Conservation (phyloP, 169 alveolate species). For the Plasmodium fragile region DNA sequence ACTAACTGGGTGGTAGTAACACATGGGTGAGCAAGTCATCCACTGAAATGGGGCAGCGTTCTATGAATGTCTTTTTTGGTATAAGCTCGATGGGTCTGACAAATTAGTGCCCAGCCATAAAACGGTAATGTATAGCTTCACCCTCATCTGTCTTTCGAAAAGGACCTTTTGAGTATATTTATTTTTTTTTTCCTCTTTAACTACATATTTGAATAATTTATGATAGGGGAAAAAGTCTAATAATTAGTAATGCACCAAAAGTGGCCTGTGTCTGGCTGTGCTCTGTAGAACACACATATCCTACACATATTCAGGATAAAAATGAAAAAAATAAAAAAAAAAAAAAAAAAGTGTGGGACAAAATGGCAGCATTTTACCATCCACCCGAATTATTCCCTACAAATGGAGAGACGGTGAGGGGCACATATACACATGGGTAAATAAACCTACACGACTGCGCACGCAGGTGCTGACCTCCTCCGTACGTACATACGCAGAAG, state of each 20-base stretch:
- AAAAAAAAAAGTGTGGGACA: not conserved
- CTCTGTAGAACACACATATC: slow-evolving; percentile 1
- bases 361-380: not conserved
- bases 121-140: not conserved
- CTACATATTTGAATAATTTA: not conserved
- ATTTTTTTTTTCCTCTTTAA: not conserved
- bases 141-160: not conserved
- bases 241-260: not conserved
- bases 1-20: not conserved
- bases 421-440: not conserved
- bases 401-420: not conserved
- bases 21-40: not conserved
- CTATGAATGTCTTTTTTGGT: too few species aligned
- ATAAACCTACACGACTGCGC: not conserved
- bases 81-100: not conserved
- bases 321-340: not conserved
- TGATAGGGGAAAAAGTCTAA: not conserved
- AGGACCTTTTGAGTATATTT: not conserved
- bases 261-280: not conserved
- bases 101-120: not conserved
- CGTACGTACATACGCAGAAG: not conserved
- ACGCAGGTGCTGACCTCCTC: not conserved
- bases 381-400: not conserved
- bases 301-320: not conserved
- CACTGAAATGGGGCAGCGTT: not conserved